These are phyloP conservation scores for Pyronema domesticum DNA, from an alignment of 495 filamentous ascomycete genomes.

Conservation along the genomic window DNA sequence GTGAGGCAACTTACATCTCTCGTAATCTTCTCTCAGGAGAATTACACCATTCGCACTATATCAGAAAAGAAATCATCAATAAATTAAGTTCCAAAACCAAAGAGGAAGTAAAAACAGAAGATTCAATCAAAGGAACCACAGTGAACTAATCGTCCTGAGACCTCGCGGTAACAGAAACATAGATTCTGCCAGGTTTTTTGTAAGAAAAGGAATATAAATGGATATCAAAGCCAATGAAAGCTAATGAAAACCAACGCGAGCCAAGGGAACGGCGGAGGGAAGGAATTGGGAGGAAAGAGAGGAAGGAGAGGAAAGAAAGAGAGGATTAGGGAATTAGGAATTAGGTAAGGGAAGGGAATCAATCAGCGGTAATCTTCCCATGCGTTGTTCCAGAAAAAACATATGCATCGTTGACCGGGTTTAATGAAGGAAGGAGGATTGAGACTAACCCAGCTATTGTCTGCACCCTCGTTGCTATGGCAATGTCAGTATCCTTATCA, in stretches of 20 bases:
- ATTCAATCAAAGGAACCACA: neutral
- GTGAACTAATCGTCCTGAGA: neutral
- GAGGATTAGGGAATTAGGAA: too few species aligned
- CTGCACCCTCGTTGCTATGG: constrained; percentile 20
- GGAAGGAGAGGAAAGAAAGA: too few species aligned
- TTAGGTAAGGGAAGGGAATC: too few species aligned
- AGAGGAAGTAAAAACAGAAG: neutral
- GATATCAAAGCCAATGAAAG: neutral
- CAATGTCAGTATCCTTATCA: neutral
- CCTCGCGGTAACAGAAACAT: neutral
- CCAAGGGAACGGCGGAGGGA: too few species aligned
- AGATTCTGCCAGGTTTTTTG: neutral
- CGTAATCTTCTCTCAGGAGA: constrained; percentile 8
- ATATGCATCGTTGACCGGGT: neutral
- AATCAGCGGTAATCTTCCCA: neutral
- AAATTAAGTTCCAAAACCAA: neutral
- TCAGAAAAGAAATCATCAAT: neutral
- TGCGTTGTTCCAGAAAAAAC: neutral
- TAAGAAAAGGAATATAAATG: neutral
- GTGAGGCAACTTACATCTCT: neutral
- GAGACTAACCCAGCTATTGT: constrained; percentile 10
- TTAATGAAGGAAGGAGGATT: neutral
- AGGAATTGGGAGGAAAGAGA: too few species aligned
- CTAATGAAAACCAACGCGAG: too few species aligned
- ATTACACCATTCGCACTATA: constrained; percentile 22